Base-by-base conservation (phyloP, 371 early-diverging fungal genomes). In the Rhizopus arrhizus region DNA sequence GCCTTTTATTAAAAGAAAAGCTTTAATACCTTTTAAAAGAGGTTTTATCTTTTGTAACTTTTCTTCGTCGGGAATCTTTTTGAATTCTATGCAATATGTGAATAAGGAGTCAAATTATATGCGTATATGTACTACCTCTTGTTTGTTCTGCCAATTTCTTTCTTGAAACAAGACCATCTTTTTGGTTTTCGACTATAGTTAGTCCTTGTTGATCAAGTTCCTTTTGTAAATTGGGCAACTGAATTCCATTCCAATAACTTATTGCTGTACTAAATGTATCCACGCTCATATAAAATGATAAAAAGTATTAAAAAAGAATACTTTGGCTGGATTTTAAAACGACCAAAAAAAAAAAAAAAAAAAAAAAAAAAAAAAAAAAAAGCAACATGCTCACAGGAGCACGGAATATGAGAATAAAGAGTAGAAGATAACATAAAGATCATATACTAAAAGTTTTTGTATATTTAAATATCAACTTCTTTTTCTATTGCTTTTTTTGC, bases 61-160 rank as follows among this genome's bases (percentile, higher is more conserved):
- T 45, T 90, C 85, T 40, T 89, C 89, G 68, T 91, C 91, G 0
- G 90, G 77, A 16, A 86, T 70, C 70, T 89, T 91, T 69, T 86
- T 86, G 64, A 94, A 94, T 29, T 90, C 94, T 89, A 56, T 28
- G 56, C 35, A 33, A 52, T 22, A 22, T 22, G 22, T 22, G 22
- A 22, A 22, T 22, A 2, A 22, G 22, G 22, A 22, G 22, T 22
- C 22, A 22, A 22, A 22, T 22, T 32, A n/a, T 40, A 13, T 33
- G 7, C 4, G 10, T 46, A 7, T 49, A 11, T 31, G 47, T 13
- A 51, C 53, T 77, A 90, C 91, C 90, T 84, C 93, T 89, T 43
- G 96, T 96, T 65, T 89, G 83, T 57, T 95, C 95, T 8, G 96
- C 93, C 3, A 96, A 80, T 56, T 83, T 84, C 70, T 94, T 95